A percentile compares a stretch with the other conserved stretches of the same genome.
Evolutionary conservation across 441 rosid genomes (phyloP).

Genomic region (Pelargonium myrrhifolium): DNA sequence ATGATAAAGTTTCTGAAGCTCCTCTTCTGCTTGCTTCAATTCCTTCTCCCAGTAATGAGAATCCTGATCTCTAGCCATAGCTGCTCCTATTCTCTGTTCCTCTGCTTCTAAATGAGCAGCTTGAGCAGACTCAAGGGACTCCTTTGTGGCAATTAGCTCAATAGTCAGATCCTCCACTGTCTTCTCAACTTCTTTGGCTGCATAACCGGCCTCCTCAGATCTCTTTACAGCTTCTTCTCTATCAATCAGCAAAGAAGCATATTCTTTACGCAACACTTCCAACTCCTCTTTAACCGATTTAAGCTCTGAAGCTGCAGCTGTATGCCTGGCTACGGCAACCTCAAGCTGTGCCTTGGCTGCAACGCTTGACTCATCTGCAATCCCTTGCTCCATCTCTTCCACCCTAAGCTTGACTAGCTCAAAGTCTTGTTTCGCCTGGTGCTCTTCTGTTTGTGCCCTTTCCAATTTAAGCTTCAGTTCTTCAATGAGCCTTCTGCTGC

Average conservation of each 20-base stretch:
- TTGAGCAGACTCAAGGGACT: slow-evolving; percentile 81
- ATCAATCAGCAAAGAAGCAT: slow-evolving; percentile 44
- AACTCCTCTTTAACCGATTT: slow-evolving; percentile 62
- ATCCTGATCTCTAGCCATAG: slow-evolving; percentile 85
- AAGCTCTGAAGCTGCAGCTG: slow-evolving; percentile 56
- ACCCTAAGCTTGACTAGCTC: slow-evolving; percentile 83
- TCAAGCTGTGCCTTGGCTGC: slow-evolving; percentile 93
- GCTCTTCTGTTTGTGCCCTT: slow-evolving; percentile 83
- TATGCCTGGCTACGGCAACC: slow-evolving; percentile 76
- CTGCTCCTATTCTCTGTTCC: slow-evolving; percentile 83
- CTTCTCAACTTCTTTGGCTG: slow-evolving; percentile 78
- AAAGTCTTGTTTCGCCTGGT: slow-evolving; percentile 86
- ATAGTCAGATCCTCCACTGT: slow-evolving; percentile 78
- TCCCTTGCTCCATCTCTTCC: slow-evolving; percentile 89
- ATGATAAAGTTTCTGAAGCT: slow-evolving; percentile 58
- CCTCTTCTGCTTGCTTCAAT: slow-evolving; percentile 78
- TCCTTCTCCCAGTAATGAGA: slow-evolving; percentile 81
- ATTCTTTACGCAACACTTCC: slow-evolving; percentile 47
- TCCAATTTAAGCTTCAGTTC: slow-evolving; percentile 75
- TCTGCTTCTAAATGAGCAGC: slow-evolving; percentile 91
- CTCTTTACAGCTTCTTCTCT: slow-evolving; percentile 51
- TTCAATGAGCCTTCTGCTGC: slow-evolving; percentile 69
- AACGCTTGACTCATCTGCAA: slow-evolving; percentile 75
- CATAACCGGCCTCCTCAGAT: slow-evolving; percentile 60
- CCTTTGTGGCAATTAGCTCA: slow-evolving; percentile 78